Base-by-base conservation (phyloP, 495 filamentous ascomycete species). In the Aspergillus kassunensis region DNA sequence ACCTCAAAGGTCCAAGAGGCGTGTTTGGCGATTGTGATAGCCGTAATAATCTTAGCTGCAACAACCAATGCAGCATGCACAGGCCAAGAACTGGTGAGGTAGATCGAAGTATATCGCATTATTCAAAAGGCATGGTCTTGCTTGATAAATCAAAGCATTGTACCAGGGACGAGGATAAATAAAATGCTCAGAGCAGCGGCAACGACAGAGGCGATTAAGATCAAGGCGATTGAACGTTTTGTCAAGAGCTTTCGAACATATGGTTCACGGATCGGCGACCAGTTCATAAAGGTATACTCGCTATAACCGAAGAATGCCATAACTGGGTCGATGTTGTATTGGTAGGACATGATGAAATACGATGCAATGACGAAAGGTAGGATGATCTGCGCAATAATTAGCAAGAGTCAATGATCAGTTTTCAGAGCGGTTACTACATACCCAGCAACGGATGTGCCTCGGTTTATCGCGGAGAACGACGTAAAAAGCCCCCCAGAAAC, bases 211-310 rank as follows among this genome's bases (percentile, higher is more conserved):
- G 90, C 87, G 44, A 91, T 76, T 3, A 74, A 68, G 10, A 95
- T 71, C 2, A 89, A 88, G 72, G 89, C 88, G 19, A 87, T 57
- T 0, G 92, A 85, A 33, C 93, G 85, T 67, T 90, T 90, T 51
- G 78, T 82, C 42, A 97, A 76, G 6, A 97, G 80, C 57, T 82
- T 85, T 30, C 89, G 85, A 25, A 97, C 87, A 59, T 91, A 98
- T 0, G 90, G 88, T 64, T 98, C 93, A 37, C 84, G 81, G 45
- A 98, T 87, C 3, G 82, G 81, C 12, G 84, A 82, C 77, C 92
- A 97, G 59, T 83, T 84, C 79, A 96, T 87, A 42, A 95, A 90
- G 0, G 90, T 96, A 70, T 96, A 96, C 70, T 98, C 93, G 72
- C 90, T 97, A 61, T 82, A 83, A 25, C 91, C 92, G 16, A 87